Evolutionary conservation across 352 stramenopile genomes (phyloP).

Genomic region (Pythium guiyangense): DNA sequence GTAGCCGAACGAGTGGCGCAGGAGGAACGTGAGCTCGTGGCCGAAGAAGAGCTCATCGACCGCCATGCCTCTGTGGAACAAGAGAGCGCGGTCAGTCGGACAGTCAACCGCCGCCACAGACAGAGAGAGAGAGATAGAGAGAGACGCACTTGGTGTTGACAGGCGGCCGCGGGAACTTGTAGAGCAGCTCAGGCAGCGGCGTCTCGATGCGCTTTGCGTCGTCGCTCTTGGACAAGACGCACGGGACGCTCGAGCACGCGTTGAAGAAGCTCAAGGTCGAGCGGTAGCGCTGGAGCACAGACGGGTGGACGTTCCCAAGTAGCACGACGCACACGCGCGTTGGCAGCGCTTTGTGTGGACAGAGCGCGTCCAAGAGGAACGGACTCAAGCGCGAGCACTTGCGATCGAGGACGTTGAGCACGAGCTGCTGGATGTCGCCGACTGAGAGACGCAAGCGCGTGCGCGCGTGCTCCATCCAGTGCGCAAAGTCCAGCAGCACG

Average conservation of each 20-base stretch:
- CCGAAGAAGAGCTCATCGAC: constrained; percentile 67
- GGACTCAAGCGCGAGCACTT: constrained; percentile 26
- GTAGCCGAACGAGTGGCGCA: constrained; percentile 68
- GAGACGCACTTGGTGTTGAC: constrained; percentile 55
- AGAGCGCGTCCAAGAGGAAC: constrained; percentile 52
- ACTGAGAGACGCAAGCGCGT: constrained; percentile 44
- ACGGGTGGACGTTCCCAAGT: constrained; percentile 62
- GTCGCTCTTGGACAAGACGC: constrained; percentile 55
- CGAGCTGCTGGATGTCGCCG: constrained; percentile 55
- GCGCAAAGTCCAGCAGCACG: constrained; percentile 67
- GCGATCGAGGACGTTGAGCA: constrained; percentile 40
- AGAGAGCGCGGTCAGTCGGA: too few species aligned
- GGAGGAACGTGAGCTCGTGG: constrained; percentile 79
- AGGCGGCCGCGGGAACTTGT: constrained; percentile 57
- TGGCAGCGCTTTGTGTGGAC: constrained; percentile 31
- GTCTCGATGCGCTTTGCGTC: constrained; percentile 49
- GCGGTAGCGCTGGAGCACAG: constrained; percentile 61
- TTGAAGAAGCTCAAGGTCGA: constrained; percentile 73
- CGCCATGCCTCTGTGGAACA: constrained; percentile 33
- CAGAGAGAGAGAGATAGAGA: not conserved
- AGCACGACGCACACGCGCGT: constrained; percentile 76
- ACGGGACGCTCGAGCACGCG: constrained; percentile 60
- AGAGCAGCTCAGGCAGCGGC: constrained; percentile 60
- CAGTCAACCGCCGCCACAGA: not conserved
- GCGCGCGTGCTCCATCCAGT: constrained; percentile 56